A percentile compares a stretch with the other conserved stretches of the same genome.
phyloP scores from a whole-genome alignment of 495 filamentous ascomycete genomes.

The Cudoniella acicularis region DNA sequence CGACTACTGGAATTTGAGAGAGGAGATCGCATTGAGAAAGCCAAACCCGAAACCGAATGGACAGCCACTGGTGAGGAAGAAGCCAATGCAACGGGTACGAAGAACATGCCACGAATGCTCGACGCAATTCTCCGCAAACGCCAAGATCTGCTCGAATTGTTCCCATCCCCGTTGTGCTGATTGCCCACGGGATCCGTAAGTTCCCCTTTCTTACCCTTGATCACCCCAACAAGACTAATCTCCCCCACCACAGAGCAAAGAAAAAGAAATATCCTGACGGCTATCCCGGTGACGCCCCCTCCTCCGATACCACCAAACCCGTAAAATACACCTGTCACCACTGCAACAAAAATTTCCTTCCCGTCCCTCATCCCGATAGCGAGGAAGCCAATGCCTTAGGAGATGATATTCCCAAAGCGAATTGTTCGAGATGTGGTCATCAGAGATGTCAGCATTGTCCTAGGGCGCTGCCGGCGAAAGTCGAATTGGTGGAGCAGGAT shows the following conservation, averaged over 20 bases:
- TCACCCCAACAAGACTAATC: conserved; percentile 24
- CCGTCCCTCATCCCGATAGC: conserved; percentile 20
- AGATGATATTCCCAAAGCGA: conserved; percentile 30
- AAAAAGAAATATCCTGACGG: conserved; percentile 71
- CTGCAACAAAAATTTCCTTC: conserved; percentile 52
- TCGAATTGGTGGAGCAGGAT: conserved; percentile 55
- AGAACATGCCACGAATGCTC: conserved; percentile 76
- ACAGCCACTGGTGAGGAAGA: conserved; percentile 66
- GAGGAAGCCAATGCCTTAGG: conserved; percentile 13
- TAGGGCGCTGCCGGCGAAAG: conserved; percentile 49
- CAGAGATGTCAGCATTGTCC: conserved; percentile 44
- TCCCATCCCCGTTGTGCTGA: conserved; percentile 73
- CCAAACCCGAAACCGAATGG: conserved; percentile 58
- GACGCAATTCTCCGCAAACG: conserved; percentile 52
- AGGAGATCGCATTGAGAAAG: conserved; percentile 46
- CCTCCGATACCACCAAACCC: conserved; percentile 33
- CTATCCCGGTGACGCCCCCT: conserved; percentile 65
- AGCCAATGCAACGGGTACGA: conserved; percentile 64
- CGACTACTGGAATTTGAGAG: conserved; percentile 28
- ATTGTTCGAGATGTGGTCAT: conserved; percentile 63
- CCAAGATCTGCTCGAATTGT: conserved; percentile 66
- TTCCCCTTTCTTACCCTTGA: conserved; percentile 22
- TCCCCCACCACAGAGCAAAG: conserved; percentile 51
- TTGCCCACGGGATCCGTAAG: conserved; percentile 81
- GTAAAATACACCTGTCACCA: conserved; percentile 62